Evolutionary conservation across 176 grass and related monocot genomes (phyloP).

Genomic region (Rhynchospora breviuscula): DNA sequence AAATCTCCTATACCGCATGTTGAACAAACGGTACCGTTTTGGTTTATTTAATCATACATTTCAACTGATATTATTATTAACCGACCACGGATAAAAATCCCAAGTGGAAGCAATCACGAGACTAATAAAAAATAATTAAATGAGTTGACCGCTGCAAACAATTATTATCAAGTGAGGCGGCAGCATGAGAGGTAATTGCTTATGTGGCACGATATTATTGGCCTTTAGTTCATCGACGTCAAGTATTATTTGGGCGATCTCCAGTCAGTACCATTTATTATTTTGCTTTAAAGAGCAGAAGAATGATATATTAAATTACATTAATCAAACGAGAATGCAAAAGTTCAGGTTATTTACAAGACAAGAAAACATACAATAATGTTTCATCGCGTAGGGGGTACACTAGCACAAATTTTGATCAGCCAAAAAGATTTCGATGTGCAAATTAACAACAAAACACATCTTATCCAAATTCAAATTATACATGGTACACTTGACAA

Average conservation of each 20-base stretch:
- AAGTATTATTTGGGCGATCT: not conserved
- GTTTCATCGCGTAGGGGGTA: too few relatives aligned
- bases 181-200: not conserved
- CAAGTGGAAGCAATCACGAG: conserved; percentile 5
- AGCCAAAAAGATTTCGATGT: too few relatives aligned
- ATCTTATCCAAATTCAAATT: too few relatives aligned
- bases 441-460: too few relatives aligned
- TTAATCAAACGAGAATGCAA: too few relatives aligned
- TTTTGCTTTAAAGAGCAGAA: not conserved
- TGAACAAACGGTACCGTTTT: not conserved
- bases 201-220: not conserved
- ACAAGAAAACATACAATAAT: too few relatives aligned
- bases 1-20: too few relatives aligned
- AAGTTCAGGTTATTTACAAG: too few relatives aligned
- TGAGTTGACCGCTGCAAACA: not conserved
- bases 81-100: not conserved
- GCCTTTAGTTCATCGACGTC: not conserved
- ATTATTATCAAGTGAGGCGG: not conserved
- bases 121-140: not conserved
- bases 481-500: too few relatives aligned
- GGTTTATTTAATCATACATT: not conserved
- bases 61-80: not conserved
- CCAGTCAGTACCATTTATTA: not conserved
- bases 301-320: too few relatives aligned
- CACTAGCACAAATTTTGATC: too few relatives aligned